A percentile compares a stretch with the other conserved stretches of the same genome.
phyloP scores from a whole-genome alignment of 2,329 filamentous ascomycete genomes.

The Neopestalotiopsis sp. region DNA sequence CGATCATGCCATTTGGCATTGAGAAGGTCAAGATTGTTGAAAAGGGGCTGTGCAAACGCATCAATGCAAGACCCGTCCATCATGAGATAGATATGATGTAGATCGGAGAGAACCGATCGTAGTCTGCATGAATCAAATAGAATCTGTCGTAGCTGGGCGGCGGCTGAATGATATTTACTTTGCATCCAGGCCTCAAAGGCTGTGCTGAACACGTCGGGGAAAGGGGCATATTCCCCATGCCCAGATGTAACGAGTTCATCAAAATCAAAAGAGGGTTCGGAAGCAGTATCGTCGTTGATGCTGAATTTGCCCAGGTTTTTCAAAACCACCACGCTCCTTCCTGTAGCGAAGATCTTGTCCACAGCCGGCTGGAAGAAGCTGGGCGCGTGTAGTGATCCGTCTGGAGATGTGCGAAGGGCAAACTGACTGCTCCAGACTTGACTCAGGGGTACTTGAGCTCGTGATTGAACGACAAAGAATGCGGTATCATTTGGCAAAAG shows the following conservation, averaged over 20 bases:
- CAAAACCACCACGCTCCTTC: conserved; percentile 88
- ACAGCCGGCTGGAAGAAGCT: conserved; percentile 74
- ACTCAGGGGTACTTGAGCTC: conserved; percentile 60
- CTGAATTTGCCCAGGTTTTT: conserved; percentile 67
- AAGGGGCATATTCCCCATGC: conserved; percentile 62
- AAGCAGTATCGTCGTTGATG: conserved; percentile 34
- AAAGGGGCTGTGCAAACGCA: conserved; percentile 70
- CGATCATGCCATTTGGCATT: conserved; percentile 75
- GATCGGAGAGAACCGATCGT: conserved; percentile 64
- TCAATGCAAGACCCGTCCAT: conserved; percentile 73
- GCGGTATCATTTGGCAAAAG: conserved; percentile 68
- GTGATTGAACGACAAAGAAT: conserved; percentile 75
- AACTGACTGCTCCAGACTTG: conserved; percentile 81
- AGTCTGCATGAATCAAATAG: conserved; percentile 75
- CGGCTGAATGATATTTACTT: conserved; percentile 74
- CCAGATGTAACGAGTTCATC: conserved; percentile 55
- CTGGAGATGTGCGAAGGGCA: conserved; percentile 63
- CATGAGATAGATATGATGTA: conserved; percentile 79
- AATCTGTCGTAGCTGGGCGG: conserved; percentile 65
- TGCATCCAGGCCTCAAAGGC: conserved; percentile 80
- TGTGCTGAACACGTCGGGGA: conserved; percentile 74
- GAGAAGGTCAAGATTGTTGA: conserved; percentile 72
- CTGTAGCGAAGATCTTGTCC: conserved; percentile 79
- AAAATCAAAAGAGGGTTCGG: conserved; percentile 59
- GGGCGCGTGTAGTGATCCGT: conserved; percentile 70